Evolutionary conservation across 345 rosid species (phyloP).

Genomic region (Linum tenue): DNA sequence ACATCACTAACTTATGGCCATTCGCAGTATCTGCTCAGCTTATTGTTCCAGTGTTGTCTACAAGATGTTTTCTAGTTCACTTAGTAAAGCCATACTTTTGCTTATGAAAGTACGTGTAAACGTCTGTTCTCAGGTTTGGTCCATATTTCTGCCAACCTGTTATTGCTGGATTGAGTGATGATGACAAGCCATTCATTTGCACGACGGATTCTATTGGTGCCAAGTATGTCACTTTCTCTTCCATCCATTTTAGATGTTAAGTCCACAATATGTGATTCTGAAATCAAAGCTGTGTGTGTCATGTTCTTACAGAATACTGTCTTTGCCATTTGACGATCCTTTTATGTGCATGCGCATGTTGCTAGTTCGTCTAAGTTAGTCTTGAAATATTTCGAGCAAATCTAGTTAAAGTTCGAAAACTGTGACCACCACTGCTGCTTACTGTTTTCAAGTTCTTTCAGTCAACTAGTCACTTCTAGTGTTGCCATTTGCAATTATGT

Average conservation of each 20-base stretch:
- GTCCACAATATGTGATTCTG: neutral
- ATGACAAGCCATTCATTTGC: constrained; percentile 92
- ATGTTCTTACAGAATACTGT: neutral
- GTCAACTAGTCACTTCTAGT: neutral
- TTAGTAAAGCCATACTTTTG: neutral
- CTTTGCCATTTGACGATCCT: no score
- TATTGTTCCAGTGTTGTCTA: neutral
- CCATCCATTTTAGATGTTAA: neutral
- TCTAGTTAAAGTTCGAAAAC: neutral
- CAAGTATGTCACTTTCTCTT: constrained; percentile 48
- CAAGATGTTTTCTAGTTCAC: neutral
- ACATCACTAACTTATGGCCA: neutral
- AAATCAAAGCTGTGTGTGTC: neutral
- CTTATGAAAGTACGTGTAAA: neutral
- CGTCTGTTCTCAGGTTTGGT: constrained; percentile 54
- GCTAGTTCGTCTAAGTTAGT: no score
- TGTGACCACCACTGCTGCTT: neutral
- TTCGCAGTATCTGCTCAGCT: neutral
- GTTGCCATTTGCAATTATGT: neutral
- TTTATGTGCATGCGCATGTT: no score
- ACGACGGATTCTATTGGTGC: constrained; percentile 98
- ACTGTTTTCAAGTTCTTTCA: neutral
- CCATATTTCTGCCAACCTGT: constrained; percentile 97
- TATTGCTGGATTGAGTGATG: constrained; percentile 89
- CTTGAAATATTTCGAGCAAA: no score